Conservation (phyloP, 805 yeast species). For the Sugiyamaella mastotermitis region DNA sequence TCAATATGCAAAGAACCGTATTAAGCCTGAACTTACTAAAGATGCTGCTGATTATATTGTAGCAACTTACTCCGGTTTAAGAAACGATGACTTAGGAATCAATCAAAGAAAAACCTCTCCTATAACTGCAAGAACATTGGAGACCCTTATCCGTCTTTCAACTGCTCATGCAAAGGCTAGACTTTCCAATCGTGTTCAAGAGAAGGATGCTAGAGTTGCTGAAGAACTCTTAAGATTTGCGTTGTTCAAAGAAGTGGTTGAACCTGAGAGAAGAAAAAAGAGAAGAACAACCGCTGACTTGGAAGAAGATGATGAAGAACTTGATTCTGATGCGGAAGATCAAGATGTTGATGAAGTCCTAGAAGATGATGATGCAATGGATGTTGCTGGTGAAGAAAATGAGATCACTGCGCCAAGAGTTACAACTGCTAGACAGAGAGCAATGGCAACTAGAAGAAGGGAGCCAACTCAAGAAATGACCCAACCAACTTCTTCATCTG, state of each 20-base stretch:
- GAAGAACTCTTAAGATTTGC: conserved; percentile 81
- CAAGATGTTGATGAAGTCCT: conserved; percentile 38
- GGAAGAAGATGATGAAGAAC: conserved; percentile 31
- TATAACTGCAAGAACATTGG: conserved; percentile 96
- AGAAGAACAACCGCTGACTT: conserved; percentile 27
- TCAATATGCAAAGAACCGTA: conserved; percentile 87
- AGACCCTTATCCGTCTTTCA: conserved; percentile 87
- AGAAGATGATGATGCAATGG: conserved; percentile 50
- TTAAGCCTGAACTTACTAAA: conserved; percentile 71
- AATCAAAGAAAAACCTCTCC: conserved; percentile 69
- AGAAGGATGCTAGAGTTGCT: conserved; percentile 78
- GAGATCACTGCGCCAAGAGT: conserved; percentile 32
- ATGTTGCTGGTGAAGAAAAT: conserved; percentile 48
- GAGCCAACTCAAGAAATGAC: conserved; percentile 4
- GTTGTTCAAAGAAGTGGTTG: conserved; percentile 65
- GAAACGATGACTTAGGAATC: conserved; percentile 57
- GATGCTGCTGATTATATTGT: conserved; percentile 79
- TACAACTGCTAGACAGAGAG: conserved; percentile 24
- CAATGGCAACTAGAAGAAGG: conserved; percentile 10
- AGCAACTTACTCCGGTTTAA: conserved; percentile 66
- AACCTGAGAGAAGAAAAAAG: conserved; percentile 33
- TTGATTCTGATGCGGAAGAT: conserved; percentile 42
- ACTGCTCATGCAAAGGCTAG: conserved; percentile 98
- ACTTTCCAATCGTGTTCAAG: conserved; percentile 65
- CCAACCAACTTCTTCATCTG: background rate